Conservation (phyloP, 2,329 filamentous ascomycete species). For the Microascus cirrosus region DNA sequence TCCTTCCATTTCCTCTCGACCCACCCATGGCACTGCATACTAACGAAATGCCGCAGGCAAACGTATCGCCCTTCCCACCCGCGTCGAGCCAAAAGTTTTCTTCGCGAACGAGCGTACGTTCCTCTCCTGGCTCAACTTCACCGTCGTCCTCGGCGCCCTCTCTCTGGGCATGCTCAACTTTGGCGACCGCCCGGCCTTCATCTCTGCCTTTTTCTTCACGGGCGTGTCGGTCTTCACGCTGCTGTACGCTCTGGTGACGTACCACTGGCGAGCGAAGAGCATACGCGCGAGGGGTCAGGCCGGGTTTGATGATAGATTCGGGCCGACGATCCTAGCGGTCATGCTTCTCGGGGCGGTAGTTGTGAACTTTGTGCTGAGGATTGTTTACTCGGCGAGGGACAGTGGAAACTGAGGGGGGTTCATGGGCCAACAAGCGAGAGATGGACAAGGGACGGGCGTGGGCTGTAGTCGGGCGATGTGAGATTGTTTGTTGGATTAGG, state of each 20-base stretch:
- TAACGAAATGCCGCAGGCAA: conserved; percentile 55
- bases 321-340: conserved; percentile 81
- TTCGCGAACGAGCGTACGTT: conserved; percentile 99
- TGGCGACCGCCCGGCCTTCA: conserved; percentile 86
- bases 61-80: conserved; percentile 92
- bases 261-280: conserved; percentile 92
- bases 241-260: conserved; percentile 88
- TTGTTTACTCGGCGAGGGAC: conserved; percentile 38
- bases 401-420: conserved; percentile 11
- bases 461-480: neutral
- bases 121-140: conserved; percentile 99
- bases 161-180: conserved; percentile 98
- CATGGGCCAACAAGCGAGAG: neutral
- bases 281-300: conserved; percentile 86
- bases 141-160: conserved; percentile 91
- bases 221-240: conserved; percentile 89
- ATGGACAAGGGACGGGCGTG: neutral
- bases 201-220: conserved; percentile 88
- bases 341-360: conserved; percentile 81
- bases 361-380: conserved; percentile 86
- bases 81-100: conserved; percentile 99
- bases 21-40: neutral
- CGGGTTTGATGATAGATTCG: conserved; percentile 92
- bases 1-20: conserved; percentile 4
- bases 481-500: neutral